Evolutionary conservation across 208 protist genomes (phyloP), one percentile per base, ranked within the genome.

Genomic region (Trypanosoma brucei): DNA sequence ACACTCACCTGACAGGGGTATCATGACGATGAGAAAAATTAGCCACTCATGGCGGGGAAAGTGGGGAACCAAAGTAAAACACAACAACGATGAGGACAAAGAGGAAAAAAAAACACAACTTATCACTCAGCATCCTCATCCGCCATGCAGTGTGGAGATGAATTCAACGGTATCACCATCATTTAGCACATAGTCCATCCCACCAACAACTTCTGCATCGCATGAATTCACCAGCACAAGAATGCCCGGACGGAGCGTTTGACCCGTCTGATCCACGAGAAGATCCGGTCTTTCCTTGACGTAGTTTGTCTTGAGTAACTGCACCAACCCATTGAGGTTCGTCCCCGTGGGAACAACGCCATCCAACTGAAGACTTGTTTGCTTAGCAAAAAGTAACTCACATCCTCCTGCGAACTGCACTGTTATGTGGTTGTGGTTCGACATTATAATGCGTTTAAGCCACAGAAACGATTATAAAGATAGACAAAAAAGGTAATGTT

Each of bases 111-210:
- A 46, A 46, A 14, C 38, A n/a, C 14, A 13, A 50, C 9, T 36
- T 13, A 8, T 13, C 22, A 13, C 33, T 58, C 6, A 2, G 55
- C 13, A 7, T 7, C 35, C 36, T 48, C 82, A 98, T 6, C 95
- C 95, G 37, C 95, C 95, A 57, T 98, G 95, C 3, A 98, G 72
- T 14, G 94, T 98, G 2, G 93, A 97, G 35, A 98, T 96, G 55
- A 98, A 96, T 37, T 93, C 89, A 34, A 98, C 70, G 1, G 70
- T 78, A 48, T 98, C 92, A 9, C 78, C 79, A 22, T 96, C 86
- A 55, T 88, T 75, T 7, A 98, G 62, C 7, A 73, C 67, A 61
- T 95, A 94, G 14, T 77, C 68, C 3, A 95, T 68, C 33, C 87
- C 93, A 39, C 91, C 94, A 3, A 94, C 49, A 33, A 97, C 80